A percentile compares a stretch with the other conserved stretches of the same genome.
Conservation (phyloP, 495 filamentous ascomycete genomes). For the Podospora didyma region DNA sequence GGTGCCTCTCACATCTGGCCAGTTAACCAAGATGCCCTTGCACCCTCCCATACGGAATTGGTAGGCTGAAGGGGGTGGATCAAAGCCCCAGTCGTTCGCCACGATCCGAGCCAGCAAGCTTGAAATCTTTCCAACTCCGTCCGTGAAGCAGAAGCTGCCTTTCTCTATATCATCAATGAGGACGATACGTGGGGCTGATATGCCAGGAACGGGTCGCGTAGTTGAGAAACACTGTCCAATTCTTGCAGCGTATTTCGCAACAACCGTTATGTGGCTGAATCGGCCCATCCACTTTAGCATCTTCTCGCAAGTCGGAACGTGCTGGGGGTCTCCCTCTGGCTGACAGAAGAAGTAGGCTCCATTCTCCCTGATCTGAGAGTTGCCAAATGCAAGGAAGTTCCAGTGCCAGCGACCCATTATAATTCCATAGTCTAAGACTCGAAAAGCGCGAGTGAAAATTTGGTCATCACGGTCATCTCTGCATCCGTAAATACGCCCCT, state of each 20-base stretch:
- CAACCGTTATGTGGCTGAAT: slow-evolving; percentile 69
- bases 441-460: slow-evolving; percentile 68
- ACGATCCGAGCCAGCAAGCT: slow-evolving; percentile 67
- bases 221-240: slow-evolving; percentile 96
- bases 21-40: slow-evolving; percentile 82
- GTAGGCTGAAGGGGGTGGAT: slow-evolving; percentile 67
- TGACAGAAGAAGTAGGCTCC: slow-evolving; percentile 81
- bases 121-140: slow-evolving; percentile 94
- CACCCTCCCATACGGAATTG: slow-evolving; percentile 90
- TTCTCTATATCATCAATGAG: slow-evolving; percentile 61
- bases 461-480: slow-evolving; percentile 55
- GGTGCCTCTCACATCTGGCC: slow-evolving; percentile 52
- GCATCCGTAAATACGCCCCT: slow-evolving; percentile 45
- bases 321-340: slow-evolving; percentile 42
- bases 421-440: slow-evolving; percentile 74
- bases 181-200: slow-evolving; percentile 37
- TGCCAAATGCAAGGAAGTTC: slow-evolving; percentile 91
- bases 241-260: slow-evolving; percentile 83
- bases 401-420: slow-evolving; percentile 74
- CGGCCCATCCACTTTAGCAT: slow-evolving; percentile 93
- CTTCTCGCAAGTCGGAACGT: slow-evolving; percentile 57
- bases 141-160: slow-evolving; percentile 71
- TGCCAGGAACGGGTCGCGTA: slow-evolving; percentile 61
- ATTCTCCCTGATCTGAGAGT: slow-evolving; percentile 90
- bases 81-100: slow-evolving; percentile 56